phyloP scores from a whole-genome alignment of 2,329 filamentous ascomycete species.

The Dactylellina drechsleri region DNA sequence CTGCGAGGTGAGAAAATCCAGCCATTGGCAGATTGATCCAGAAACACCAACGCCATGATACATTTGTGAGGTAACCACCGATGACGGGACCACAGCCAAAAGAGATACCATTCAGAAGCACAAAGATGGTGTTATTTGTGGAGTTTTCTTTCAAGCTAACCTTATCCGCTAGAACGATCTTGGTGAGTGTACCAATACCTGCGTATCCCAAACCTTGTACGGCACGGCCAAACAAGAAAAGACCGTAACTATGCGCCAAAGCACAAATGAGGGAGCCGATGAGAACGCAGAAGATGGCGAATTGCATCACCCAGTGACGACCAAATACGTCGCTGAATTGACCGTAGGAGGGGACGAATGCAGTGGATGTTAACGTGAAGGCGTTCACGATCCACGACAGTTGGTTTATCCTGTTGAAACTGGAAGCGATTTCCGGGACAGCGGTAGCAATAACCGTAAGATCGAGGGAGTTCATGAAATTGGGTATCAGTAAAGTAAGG shows the following conservation, averaged over 20 bases:
- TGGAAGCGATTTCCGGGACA: slow-evolving; percentile 71
- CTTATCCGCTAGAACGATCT: slow-evolving; percentile 73
- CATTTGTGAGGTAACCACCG: slow-evolving; percentile 65
- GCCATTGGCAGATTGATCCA: slow-evolving; percentile 71
- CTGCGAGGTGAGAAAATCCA: slow-evolving; percentile 66
- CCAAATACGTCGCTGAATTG: slow-evolving; percentile 74
- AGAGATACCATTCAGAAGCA: slow-evolving; percentile 69
- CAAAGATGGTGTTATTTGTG: slow-evolving; percentile 72
- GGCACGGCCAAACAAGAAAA: slow-evolving; percentile 72
- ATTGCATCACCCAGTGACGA: slow-evolving; percentile 69
- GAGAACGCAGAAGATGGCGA: slow-evolving; percentile 69
- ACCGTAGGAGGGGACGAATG: slow-evolving; percentile 74
- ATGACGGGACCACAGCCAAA: slow-evolving; percentile 72
- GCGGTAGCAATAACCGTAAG: slow-evolving; percentile 72
- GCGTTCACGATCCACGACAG: slow-evolving; percentile 72
- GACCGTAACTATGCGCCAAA: slow-evolving; percentile 67
- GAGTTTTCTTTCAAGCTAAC: slow-evolving; percentile 72
- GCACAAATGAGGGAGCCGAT: slow-evolving; percentile 73
- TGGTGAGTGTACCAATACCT: slow-evolving; percentile 71
- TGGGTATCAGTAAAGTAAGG: slow-evolving; percentile 70
- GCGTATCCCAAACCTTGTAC: slow-evolving; percentile 72
- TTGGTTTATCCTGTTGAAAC: slow-evolving; percentile 64
- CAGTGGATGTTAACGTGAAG: slow-evolving; percentile 74
- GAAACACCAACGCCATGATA: slow-evolving; percentile 75
- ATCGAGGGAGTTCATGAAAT: slow-evolving; percentile 72